Conservation (phyloP, 345 rosid genomes). For the Cardamine occulta region DNA sequence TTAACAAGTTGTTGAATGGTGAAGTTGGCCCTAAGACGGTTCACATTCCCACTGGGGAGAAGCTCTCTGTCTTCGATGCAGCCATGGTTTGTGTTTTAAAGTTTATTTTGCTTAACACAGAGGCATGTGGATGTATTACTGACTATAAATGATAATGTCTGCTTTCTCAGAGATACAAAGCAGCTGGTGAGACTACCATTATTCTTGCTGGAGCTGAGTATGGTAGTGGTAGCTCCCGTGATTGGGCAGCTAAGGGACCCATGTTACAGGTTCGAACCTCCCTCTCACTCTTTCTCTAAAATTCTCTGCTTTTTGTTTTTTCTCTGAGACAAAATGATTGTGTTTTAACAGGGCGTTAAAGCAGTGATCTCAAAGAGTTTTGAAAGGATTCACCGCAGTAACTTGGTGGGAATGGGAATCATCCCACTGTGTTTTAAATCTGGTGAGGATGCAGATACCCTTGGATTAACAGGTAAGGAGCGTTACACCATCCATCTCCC, state of each 20-base stretch:
- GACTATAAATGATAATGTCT: neutral
- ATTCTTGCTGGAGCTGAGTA: constrained; percentile 74
- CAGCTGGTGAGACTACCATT: constrained; percentile 55
- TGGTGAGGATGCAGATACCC: constrained; percentile 51
- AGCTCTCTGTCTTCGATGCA: constrained; percentile 62
- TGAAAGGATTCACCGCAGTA: constrained; percentile 55
- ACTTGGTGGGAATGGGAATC: constrained; percentile 49
- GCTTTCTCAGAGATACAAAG: constrained; percentile 57
- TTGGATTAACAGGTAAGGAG: constrained; percentile 54
- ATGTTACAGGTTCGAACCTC: constrained; percentile 14
- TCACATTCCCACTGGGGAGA: constrained; percentile 69
- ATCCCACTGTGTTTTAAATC: constrained; percentile 56
- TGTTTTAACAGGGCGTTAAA: constrained; percentile 48
- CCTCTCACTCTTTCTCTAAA: constrained; percentile 11
- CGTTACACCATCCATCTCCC: constrained; percentile 57
- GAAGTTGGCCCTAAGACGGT: constrained; percentile 74
- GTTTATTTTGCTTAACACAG: constrained; percentile 30
- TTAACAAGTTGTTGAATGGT: constrained; percentile 68
- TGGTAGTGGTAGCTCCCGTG: constrained; percentile 76
- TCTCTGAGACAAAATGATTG: neutral
- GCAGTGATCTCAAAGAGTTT: constrained; percentile 55
- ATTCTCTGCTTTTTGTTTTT: neutral
- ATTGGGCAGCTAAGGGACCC: constrained; percentile 87
- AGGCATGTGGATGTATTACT: constrained; percentile 25
- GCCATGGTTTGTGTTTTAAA: constrained; percentile 37